Evolutionary conservation across 805 yeast genomes (phyloP).

Genomic region (Cyberlindnera euphorbiiphila): DNA sequence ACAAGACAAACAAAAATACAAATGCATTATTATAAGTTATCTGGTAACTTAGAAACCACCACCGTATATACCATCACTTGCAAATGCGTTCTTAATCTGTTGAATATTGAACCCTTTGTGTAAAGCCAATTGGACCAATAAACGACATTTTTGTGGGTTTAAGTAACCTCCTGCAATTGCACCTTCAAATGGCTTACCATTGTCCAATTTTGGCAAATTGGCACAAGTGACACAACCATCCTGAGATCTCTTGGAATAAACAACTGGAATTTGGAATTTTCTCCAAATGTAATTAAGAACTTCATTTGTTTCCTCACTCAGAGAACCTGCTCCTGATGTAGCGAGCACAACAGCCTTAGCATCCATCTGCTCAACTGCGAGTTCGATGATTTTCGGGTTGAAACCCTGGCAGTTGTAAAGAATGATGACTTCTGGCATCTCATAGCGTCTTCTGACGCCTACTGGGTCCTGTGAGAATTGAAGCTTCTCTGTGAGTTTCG

Average conservation of each 20-base stretch:
- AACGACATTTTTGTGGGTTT: slow-evolving; percentile 62
- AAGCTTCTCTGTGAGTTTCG: slow-evolving; percentile 15
- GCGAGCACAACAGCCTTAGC: slow-evolving; percentile 60
- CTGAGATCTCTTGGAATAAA: slow-evolving; percentile 63
- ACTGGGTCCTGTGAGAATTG: slow-evolving; percentile 26
- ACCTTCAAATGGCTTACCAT: slow-evolving; percentile 33
- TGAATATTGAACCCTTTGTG: slow-evolving; percentile 31
- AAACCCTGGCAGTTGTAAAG: slow-evolving; percentile 62
- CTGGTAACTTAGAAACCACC: slow-evolving; percentile 23
- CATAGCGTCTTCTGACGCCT: slow-evolving; percentile 26
- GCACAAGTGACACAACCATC: slow-evolving; percentile 64
- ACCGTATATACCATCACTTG: slow-evolving; percentile 38
- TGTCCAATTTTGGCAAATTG: slow-evolving; percentile 24
- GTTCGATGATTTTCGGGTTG: slow-evolving; percentile 42
- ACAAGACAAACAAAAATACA: not conserved
- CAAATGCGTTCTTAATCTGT: slow-evolving; percentile 37
- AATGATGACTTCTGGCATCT: slow-evolving; percentile 45
- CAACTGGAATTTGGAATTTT: slow-evolving; percentile 46
- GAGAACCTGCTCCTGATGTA: slow-evolving; percentile 69
- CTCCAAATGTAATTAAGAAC: slow-evolving; percentile 37
- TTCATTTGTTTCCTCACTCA: slow-evolving; percentile 47
- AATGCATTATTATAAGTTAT: not conserved
- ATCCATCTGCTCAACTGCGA: slow-evolving; percentile 41
- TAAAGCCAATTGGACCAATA: slow-evolving; percentile 53
- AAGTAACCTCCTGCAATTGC: slow-evolving; percentile 61